phyloP scores from a whole-genome alignment of 176 grass and related monocot species.

The Phyllostachys edulis region DNA sequence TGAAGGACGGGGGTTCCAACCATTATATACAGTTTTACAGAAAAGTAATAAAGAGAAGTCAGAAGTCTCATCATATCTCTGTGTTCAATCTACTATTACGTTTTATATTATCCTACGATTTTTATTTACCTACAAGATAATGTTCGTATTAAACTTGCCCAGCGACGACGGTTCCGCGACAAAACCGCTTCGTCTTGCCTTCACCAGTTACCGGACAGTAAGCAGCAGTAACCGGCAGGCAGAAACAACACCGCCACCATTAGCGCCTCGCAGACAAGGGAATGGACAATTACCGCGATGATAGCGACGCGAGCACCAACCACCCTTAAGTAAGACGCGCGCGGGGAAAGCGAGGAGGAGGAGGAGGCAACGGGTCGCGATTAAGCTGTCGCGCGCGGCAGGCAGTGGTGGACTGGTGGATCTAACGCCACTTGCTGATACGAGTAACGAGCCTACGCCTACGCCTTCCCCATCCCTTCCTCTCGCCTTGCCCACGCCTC shows the following conservation, averaged over 20 bases:
- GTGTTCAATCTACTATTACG: too few relatives aligned
- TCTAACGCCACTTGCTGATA: slow-evolving; percentile 54
- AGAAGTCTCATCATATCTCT: too few relatives aligned
- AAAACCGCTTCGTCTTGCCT: background rate
- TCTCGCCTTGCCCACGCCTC: background rate
- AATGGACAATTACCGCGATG: slow-evolving; percentile 11
- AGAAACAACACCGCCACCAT: slow-evolving; percentile 26
- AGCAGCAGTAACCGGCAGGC: slow-evolving; percentile 33
- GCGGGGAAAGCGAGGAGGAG: background rate
- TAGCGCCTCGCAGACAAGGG: background rate
- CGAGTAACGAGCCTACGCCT: too few relatives aligned
- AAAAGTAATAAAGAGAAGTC: too few relatives aligned
- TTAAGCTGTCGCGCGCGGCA: slow-evolving; percentile 37
- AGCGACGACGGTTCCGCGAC: too few relatives aligned
- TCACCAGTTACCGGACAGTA: slow-evolving; percentile 21
- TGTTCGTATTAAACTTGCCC: too few relatives aligned
- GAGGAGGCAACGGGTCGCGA: slow-evolving; percentile 35
- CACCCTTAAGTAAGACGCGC: slow-evolving; percentile 45
- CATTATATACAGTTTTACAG: too few relatives aligned
- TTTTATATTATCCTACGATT: too few relatives aligned
- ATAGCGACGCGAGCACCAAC: slow-evolving; percentile 30
- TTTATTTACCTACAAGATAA: too few relatives aligned
- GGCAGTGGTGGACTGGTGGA: slow-evolving; percentile 29
- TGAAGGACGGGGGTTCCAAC: too few relatives aligned
- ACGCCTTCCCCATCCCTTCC: slow-evolving; percentile 28